Evolutionary conservation across 768 basidiomycete species (phyloP), one percentile per base, ranked within the genome.

Genomic region (Lentinula lateritia): DNA sequence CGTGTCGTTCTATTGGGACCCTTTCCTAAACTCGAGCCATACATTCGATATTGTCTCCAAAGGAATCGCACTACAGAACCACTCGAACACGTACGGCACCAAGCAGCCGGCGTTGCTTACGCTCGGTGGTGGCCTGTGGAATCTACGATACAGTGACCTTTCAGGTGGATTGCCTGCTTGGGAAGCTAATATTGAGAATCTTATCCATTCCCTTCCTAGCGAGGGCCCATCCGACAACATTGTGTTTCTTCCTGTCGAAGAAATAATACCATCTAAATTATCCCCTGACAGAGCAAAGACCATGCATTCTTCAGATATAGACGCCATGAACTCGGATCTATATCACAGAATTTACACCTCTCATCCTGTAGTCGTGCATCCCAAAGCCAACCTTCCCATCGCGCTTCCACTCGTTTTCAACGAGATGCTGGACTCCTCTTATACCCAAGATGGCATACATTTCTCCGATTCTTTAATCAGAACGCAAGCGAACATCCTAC

Each of bases 321-420:
- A 93, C 66, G 90, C 89, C 43, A 95, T 97, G 93, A 96, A 97
- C 72, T 87, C 89, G 2, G 89, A 92, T 70, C 79, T 95, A 55
- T 79, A 78, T 62, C 89, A 92, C 68, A 84, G 90, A 57, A 81
- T 92, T 20, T 72, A 78, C 62, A 75, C 76, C 43, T 60, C 61
- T 58, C 55, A 55, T 50, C 74, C 76, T 61, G 67, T 66, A 23
- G 68, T 73, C 43, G 61, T 75, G 42, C 58, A 69, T 3, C 65
- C 61, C 12, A 61, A 66, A 16, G 48, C 69, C 12, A 52, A 67
- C 32, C 42, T 68, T 15, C 76, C 78, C 5, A 76, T 91, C 36
- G 80, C 84, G 10, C 74, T 95, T 32, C 91, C 93, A 6, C 76
- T 82, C 32, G 90, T 88, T 1, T 92, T 96, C 75, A 97, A 97